Base-by-base conservation (phyloP, 23 red algal genomes). In the Gracilaria vermiculophylla region DNA sequence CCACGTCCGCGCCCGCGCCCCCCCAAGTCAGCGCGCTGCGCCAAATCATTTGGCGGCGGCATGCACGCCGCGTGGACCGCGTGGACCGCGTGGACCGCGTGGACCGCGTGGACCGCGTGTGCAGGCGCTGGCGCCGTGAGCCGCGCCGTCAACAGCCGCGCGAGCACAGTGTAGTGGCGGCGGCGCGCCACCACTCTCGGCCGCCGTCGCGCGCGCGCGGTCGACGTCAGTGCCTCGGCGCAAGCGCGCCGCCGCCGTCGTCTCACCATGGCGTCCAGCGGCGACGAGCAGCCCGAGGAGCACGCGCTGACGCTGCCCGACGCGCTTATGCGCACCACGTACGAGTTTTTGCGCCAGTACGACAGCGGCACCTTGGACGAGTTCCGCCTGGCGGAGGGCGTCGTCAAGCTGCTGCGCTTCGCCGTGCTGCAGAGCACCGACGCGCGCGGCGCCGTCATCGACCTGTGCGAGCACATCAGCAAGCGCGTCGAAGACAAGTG, bases 261-360 rank as follows among this genome's bases (percentile, higher is more conserved):
- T 14, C 58, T 35, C 5, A 64, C 35, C 27, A 73, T 73, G 67
- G 47, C 67, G 67, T 73, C 67, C 44, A 73, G 67, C 67, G 47
- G 67, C 67, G 67, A 73, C 37, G 67, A 73, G 15, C 19, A 42
- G 40, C 20, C 42, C 23, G 32, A 19, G 8, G 67, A 45, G 47
- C 36, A 73, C 9, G 40, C 19, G 1, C 78, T 50, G 12, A 36
- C 43, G n/a, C 39, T 86, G 19, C 56, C 81, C 12, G 61, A 67
- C 45, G 81, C 60, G 11, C 62, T 86, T 37, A 16, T 70, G 5
- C 47, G 35, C 43, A 70, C 81, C 8, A 64, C 65, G 20, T 32
- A 67, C 25, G 84, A 88, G 45, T 42, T 88, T 8, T 45, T 88
- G 10, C 84, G 84, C 1, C 84, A 60, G 25, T 60, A 65, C 15